phyloP scores from a whole-genome alignment of 2,329 filamentous ascomycete genomes.

The Alternaria arbusti region DNA sequence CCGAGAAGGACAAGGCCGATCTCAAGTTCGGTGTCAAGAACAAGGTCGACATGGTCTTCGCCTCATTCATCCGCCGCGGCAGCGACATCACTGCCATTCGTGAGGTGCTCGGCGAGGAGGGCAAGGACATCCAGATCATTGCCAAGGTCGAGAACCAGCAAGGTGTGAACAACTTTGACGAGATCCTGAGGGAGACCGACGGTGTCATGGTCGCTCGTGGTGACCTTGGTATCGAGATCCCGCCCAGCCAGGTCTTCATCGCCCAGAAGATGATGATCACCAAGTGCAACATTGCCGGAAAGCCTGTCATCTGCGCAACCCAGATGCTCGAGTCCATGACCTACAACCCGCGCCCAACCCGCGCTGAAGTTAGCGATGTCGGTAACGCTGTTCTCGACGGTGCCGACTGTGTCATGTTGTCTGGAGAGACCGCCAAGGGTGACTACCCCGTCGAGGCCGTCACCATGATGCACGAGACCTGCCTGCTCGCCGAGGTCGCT shows the following conservation, averaged over 20 bases:
- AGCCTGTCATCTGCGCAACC: slow-evolving; percentile 97
- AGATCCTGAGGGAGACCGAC: slow-evolving; percentile 94
- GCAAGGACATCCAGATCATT: slow-evolving; percentile 98
- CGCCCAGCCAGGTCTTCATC: slow-evolving; percentile 96
- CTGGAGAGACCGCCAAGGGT: slow-evolving; percentile 98
- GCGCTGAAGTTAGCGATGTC: slow-evolving; percentile 97
- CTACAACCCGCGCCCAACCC: slow-evolving; percentile 97
- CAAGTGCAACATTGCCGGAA: slow-evolving; percentile 99
- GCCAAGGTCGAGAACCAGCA: slow-evolving; percentile 99
- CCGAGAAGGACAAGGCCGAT: slow-evolving; percentile 97
- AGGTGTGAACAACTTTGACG: slow-evolving; percentile 98
- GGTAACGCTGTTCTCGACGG: slow-evolving; percentile 98
- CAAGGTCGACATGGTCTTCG: slow-evolving; percentile 98
- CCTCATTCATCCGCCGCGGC: slow-evolving; percentile 94
- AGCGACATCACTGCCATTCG: slow-evolving; percentile 95
- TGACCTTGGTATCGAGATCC: slow-evolving; percentile 98
- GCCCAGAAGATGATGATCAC: slow-evolving; percentile 99
- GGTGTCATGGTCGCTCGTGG: slow-evolving; percentile 99
- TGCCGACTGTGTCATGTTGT: slow-evolving; percentile 99
- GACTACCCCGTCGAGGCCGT: slow-evolving; percentile 92
- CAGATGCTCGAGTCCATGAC: slow-evolving; percentile 99
- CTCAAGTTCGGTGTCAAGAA: slow-evolving; percentile 97
- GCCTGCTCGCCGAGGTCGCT: slow-evolving; percentile 93
- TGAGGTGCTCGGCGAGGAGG: slow-evolving; percentile 85
- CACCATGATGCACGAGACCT: slow-evolving; percentile 97